These are phyloP conservation scores for Ogataea sp. DNA, from an alignment of 805 yeast genomes.

Conservation along the genomic window DNA sequence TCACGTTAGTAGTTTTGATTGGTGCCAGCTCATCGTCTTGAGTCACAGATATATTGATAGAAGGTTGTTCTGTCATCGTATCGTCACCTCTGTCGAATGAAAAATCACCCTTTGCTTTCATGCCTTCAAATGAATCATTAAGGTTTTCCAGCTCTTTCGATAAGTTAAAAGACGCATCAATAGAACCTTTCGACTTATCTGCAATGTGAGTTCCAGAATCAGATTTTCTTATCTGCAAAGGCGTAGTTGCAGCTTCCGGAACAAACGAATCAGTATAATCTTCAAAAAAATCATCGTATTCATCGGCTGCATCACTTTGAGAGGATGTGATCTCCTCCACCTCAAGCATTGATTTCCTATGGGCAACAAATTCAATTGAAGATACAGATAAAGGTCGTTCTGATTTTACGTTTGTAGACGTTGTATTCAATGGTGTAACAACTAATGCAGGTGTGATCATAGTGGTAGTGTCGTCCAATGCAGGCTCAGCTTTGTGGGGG, in stretches of 20 bases:
- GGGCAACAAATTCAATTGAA: slow-evolving; percentile 25
- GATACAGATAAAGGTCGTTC: slow-evolving; percentile 10
- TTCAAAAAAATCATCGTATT: slow-evolving; percentile 19
- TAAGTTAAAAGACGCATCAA: slow-evolving; percentile 1
- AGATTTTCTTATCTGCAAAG: slow-evolving; percentile 4
- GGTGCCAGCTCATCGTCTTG: slow-evolving; percentile 1
- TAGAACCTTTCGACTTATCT: neutral
- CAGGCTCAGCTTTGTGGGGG: too few relatives aligned
- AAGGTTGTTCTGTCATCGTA: slow-evolving; percentile 6
- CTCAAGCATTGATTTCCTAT: slow-evolving; percentile 19
- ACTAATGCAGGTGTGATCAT: too few relatives aligned
- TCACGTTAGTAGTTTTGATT: neutral
- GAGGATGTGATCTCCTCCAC: slow-evolving; percentile 12
- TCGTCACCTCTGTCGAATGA: slow-evolving; percentile 28
- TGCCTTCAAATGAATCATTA: slow-evolving; percentile 1
- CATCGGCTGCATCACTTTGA: slow-evolving; percentile 11
- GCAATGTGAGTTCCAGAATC: neutral
- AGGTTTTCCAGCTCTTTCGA: slow-evolving; percentile 5
- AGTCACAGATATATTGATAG: neutral
- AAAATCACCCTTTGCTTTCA: slow-evolving; percentile 18
- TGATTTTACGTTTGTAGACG: too few relatives aligned
- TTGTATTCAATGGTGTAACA: too few relatives aligned
- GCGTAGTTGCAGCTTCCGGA: slow-evolving; percentile 14
- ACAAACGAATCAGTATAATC: slow-evolving; percentile 17
- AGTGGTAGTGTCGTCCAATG: too few relatives aligned